Evolutionary conservation across 257 asterid genomes (phyloP).

Genomic region (Parsonsia alboflavescens): DNA sequence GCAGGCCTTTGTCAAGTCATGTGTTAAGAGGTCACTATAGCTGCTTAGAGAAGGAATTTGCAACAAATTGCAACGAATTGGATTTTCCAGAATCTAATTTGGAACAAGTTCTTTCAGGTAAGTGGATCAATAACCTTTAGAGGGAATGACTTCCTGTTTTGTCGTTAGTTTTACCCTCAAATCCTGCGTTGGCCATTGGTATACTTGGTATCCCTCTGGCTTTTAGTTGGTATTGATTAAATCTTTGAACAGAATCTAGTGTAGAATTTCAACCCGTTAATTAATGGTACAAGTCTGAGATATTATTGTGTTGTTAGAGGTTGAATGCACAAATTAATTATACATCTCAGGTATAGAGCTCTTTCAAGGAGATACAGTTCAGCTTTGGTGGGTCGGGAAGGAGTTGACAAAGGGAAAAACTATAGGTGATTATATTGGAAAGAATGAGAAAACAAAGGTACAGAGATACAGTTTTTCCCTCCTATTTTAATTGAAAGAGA

Average conservation of each 20-base stretch:
- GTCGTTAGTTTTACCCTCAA: too few relatives aligned
- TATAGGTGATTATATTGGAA: conserved; percentile 27
- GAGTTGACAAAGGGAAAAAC: conserved; percentile 24
- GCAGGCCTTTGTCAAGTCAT: conserved; percentile 22
- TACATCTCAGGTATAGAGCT: conserved; percentile 21
- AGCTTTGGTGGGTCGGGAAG: conserved; percentile 32
- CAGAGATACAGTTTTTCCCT: not conserved
- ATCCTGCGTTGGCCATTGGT: too few relatives aligned
- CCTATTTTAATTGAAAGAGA: not conserved
- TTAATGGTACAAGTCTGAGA: too few relatives aligned
- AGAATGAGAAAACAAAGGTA: conserved; percentile 39
- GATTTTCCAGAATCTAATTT: conserved; percentile 22
- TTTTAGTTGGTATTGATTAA: not conserved
- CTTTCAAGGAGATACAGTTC: conserved; percentile 18
- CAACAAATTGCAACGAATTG: not conserved
- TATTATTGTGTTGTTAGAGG: not conserved
- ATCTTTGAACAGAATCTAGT: not conserved
- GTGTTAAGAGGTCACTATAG: conserved; percentile 23
- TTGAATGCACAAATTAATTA: not conserved
- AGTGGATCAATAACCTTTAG: not conserved
- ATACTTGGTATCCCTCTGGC: not conserved
- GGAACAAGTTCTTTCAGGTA: conserved; percentile 14
- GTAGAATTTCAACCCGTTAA: not conserved
- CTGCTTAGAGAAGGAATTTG: conserved; percentile 24
- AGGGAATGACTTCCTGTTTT: not conserved